Evolutionary conservation across 441 rosid genomes (phyloP).

Genomic region (Metrosideros polymorpha): DNA sequence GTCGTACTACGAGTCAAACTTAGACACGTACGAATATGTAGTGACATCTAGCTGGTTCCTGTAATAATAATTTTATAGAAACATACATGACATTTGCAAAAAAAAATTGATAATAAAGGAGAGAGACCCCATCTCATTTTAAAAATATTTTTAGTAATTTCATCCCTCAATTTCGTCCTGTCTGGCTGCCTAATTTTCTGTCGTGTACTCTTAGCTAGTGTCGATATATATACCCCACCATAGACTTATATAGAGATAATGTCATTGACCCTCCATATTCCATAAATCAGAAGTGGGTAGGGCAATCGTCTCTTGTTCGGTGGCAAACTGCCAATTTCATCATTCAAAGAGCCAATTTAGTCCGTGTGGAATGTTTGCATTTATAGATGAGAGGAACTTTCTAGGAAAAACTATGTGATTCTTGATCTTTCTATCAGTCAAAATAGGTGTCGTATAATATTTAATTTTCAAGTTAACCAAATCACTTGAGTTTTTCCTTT

Average conservation of each 20-base stretch:
- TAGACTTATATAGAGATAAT: background rate
- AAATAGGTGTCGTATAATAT: background rate
- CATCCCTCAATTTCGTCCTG: background rate
- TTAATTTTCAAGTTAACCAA: background rate
- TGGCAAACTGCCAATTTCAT: background rate
- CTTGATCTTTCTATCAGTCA: background rate
- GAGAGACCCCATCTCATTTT: background rate
- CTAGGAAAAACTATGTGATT: background rate
- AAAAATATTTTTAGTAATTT: background rate
- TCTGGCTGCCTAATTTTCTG: background rate
- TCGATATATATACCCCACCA: background rate
- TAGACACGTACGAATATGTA: background rate
- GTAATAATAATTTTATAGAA: background rate
- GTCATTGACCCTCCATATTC: background rate
- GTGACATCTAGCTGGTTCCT: background rate
- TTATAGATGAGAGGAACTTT: background rate
- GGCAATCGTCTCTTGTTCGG: background rate
- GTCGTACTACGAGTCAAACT: background rate
- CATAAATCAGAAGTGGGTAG: background rate
- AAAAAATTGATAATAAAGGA: background rate
- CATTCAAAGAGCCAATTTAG: background rate
- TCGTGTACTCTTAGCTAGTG: background rate
- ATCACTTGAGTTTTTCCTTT: background rate
- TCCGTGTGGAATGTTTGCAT: background rate
- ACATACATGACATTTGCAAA: background rate